Evolutionary conservation across 2,329 filamentous ascomycete species (phyloP).

Genomic region (Fusarium guadeloupense): DNA sequence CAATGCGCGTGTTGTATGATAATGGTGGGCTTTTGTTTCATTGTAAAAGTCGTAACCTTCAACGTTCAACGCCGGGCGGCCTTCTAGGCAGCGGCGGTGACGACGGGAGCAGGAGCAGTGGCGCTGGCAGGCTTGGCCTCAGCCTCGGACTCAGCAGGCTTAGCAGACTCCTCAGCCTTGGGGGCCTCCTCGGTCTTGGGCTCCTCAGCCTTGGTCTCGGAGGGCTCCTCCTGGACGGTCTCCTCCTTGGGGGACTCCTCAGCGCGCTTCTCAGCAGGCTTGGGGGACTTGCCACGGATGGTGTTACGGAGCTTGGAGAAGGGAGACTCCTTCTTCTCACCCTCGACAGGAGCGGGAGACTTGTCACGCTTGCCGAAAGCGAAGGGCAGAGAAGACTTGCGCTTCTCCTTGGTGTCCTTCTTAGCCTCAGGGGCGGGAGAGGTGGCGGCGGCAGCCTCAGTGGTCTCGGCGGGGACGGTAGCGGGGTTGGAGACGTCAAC

Average conservation of each 20-base stretch:
- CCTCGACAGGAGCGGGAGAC: constrained; percentile 65
- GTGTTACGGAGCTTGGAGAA: constrained; percentile 70
- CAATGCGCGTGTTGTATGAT: constrained; percentile 47
- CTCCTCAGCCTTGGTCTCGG: constrained; percentile 51
- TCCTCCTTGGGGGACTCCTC: constrained; percentile 48
- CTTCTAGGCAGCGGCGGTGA: constrained; percentile 63
- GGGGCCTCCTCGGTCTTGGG: constrained; percentile 45
- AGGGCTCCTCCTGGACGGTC: constrained; percentile 53
- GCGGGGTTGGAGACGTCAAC: constrained; percentile 62
- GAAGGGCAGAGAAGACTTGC: constrained; percentile 80
- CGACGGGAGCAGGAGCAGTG: constrained; percentile 55
- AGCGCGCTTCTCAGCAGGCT: constrained; percentile 48
- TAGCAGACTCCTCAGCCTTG: constrained; percentile 66
- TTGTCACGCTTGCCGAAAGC: constrained; percentile 82
- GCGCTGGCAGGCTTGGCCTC: constrained; percentile 55
- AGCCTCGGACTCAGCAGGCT: constrained; percentile 50
- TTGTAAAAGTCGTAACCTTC: constrained; percentile 40
- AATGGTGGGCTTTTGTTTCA: constrained; percentile 37
- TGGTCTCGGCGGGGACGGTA: constrained; percentile 58
- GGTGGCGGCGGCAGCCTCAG: constrained; percentile 53
- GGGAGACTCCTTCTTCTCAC: constrained; percentile 65
- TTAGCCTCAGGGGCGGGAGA: constrained; percentile 63
- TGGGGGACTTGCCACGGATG: constrained; percentile 60
- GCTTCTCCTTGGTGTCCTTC: constrained; percentile 80
- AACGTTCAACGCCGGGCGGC: constrained; percentile 38